These are phyloP conservation scores for Lachnellula occidentalis DNA, from an alignment of 2,329 filamentous ascomycete genomes.

Conservation along the genomic window DNA sequence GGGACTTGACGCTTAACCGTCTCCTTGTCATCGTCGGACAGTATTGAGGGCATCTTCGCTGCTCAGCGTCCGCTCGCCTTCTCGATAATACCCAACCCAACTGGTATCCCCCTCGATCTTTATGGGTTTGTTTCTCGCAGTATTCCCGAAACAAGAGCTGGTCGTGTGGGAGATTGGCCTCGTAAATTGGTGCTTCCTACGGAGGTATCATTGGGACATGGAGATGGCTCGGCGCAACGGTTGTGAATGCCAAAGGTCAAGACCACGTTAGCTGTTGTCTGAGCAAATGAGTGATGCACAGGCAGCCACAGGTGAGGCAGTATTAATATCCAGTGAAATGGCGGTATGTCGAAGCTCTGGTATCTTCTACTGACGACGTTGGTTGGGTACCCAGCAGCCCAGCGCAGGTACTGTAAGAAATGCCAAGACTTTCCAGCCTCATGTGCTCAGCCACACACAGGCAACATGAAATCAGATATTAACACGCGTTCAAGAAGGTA, in stretches of 20 bases:
- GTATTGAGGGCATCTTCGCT: slow-evolving; percentile 41
- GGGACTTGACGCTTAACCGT: slow-evolving; percentile 92
- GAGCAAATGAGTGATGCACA: not conserved
- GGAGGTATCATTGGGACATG: slow-evolving; percentile 24
- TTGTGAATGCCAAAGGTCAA: not conserved
- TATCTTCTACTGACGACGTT: too few species aligned
- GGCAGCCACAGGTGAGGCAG: not conserved
- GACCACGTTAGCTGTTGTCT: not conserved
- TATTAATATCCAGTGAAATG: not conserved
- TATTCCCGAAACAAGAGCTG: slow-evolving; percentile 17
- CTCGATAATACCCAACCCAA: slow-evolving; percentile 5
- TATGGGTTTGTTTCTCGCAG: slow-evolving; percentile 14
- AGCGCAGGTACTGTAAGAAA: not conserved
- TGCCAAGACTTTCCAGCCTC: not conserved
- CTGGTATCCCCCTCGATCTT: slow-evolving; percentile 5
- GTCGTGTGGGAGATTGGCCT: slow-evolving; percentile 26
- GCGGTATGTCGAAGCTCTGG: not conserved
- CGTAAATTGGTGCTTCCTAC: slow-evolving; percentile 19
- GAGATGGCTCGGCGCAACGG: not conserved
- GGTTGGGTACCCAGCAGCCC: too few species aligned
- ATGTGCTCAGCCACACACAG: slow-evolving; percentile 1
- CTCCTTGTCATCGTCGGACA: slow-evolving; percentile 92
- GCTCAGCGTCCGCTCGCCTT: slow-evolving; percentile 1
- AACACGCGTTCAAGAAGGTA: not conserved
- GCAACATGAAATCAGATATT: not conserved